These are phyloP conservation scores for Pseudonectria buxi DNA, from an alignment of 2,329 filamentous ascomycete genomes.

Conservation along the genomic window DNA sequence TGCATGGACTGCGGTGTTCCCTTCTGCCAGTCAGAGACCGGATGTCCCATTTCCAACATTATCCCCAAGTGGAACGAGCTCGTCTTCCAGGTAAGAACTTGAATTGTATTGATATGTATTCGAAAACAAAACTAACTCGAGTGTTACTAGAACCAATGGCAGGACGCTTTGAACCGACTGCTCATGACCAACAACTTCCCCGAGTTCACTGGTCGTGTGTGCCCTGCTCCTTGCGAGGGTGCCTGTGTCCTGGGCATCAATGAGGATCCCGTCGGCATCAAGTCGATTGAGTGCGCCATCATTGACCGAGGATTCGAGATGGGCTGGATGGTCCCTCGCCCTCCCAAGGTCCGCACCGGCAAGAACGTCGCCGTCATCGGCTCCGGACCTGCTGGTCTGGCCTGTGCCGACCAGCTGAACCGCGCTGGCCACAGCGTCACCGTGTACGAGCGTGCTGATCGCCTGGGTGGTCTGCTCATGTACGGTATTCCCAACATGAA, in stretches of 20 bases:
- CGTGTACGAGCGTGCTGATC: constrained; percentile 88
- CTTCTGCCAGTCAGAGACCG: constrained; percentile 94
- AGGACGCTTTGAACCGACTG: constrained; percentile 82
- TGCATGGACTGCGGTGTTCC: constrained; percentile 99
- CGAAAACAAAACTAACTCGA: too few relatives aligned
- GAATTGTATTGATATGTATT: too few relatives aligned
- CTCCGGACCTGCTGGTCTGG: constrained; percentile 85
- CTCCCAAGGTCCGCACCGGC: constrained; percentile 73
- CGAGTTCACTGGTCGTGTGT: constrained; percentile 95
- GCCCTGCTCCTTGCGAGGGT: constrained; percentile 92
- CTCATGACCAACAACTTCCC: constrained; percentile 99
- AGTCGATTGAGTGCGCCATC: constrained; percentile 96
- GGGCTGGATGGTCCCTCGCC: constrained; percentile 91
- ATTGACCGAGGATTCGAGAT: constrained; percentile 96
- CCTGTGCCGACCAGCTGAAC: constrained; percentile 89
- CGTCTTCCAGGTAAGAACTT: too few relatives aligned
- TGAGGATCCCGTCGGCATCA: constrained; percentile 94
- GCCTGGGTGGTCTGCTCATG: constrained; percentile 88
- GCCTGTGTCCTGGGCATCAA: constrained; percentile 95
- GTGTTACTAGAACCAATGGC: constrained; percentile 79
- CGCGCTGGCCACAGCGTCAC: constrained; percentile 82
- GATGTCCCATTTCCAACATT: constrained; percentile 94
- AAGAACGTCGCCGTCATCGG: constrained; percentile 87
- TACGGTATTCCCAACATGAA: constrained; percentile 99
- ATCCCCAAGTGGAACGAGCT: constrained; percentile 96